These are phyloP conservation scores for Kregervanrija delftensis DNA, from an alignment of 805 yeast genomes.

Conservation along the genomic window DNA sequence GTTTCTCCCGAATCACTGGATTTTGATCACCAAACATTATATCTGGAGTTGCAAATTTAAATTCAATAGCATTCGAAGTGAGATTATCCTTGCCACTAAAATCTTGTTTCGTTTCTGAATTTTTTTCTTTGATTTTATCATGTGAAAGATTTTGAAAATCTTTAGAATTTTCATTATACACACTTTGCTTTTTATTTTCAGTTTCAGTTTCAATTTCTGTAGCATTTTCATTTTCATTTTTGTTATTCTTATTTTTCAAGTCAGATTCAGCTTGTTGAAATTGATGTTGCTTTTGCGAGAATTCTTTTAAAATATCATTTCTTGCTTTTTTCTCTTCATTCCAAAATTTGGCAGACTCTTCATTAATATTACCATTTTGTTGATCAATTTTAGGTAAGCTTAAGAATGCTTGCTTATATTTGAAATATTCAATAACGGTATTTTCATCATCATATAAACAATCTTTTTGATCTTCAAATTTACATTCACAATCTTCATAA, in stretches of 20 bases:
- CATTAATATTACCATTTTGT: background rate
- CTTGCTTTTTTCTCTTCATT: conserved; percentile 16
- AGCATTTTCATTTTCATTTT: background rate
- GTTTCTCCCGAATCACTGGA: too few relatives aligned
- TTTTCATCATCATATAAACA: conserved; percentile 1
- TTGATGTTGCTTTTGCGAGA: background rate
- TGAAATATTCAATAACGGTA: background rate
- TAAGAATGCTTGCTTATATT: background rate
- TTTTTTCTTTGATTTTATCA: too few relatives aligned
- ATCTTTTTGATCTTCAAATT: background rate
- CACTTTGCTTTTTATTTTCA: background rate
- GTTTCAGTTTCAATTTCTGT: background rate
- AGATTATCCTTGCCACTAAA: too few relatives aligned
- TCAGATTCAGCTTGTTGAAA: background rate
- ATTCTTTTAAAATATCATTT: conserved; percentile 9
- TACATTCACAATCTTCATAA: background rate
- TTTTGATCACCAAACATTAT: background rate
- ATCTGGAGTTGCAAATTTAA: conserved; percentile 19
- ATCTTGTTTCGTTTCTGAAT: too few relatives aligned
- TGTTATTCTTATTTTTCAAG: background rate
- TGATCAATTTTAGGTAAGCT: conserved; percentile 1
- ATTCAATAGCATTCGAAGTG: conserved; percentile 6
- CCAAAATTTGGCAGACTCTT: conserved; percentile 4
- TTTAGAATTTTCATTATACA: background rate
- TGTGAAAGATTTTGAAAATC: too few relatives aligned